Conservation (phyloP, 169 alveolate genomes). For the Theileria luwenshuni region DNA sequence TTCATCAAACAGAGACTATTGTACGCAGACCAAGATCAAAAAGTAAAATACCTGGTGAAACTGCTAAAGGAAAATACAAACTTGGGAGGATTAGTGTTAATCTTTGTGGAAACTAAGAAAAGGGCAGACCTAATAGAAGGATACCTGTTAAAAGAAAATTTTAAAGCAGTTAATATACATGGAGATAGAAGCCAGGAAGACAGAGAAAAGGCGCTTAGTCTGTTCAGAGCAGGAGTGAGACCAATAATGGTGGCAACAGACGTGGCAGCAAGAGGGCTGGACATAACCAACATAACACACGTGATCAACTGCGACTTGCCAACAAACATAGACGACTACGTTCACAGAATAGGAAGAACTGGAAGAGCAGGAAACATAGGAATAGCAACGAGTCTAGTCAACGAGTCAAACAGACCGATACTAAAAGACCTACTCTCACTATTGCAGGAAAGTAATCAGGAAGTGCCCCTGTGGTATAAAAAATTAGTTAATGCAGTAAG, state of each 20-base stretch:
- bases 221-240: slow-evolving; percentile 89
- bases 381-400: slow-evolving; percentile 92
- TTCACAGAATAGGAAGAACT: slow-evolving; percentile 96
- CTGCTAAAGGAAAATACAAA: slow-evolving; percentile 77
- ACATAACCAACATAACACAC: slow-evolving; percentile 92
- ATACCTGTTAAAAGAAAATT: slow-evolving; percentile 77
- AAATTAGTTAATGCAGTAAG: slow-evolving; percentile 58
- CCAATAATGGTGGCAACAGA: slow-evolving; percentile 97
- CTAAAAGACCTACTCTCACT: slow-evolving; percentile 82
- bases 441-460: slow-evolving; percentile 77
- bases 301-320: slow-evolving; percentile 96
- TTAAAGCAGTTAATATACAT: slow-evolving; percentile 89
- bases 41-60: slow-evolving; percentile 78
- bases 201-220: slow-evolving; percentile 89
- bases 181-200: slow-evolving; percentile 95
- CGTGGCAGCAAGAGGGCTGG: slow-evolving; percentile 98
- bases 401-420: slow-evolving; percentile 86
- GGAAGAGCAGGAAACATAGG: slow-evolving; percentile 99
- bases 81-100: slow-evolving; percentile 71
- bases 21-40: slow-evolving; percentile 88
- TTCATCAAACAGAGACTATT: slow-evolving; percentile 88
- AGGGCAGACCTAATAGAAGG: slow-evolving; percentile 88
- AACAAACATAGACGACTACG: slow-evolving; percentile 91
- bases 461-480: slow-evolving; percentile 76
- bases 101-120: slow-evolving; percentile 87